These are phyloP conservation scores for Themeda triandra DNA, from an alignment of 176 grass and related monocot species.

Conservation along the genomic window DNA sequence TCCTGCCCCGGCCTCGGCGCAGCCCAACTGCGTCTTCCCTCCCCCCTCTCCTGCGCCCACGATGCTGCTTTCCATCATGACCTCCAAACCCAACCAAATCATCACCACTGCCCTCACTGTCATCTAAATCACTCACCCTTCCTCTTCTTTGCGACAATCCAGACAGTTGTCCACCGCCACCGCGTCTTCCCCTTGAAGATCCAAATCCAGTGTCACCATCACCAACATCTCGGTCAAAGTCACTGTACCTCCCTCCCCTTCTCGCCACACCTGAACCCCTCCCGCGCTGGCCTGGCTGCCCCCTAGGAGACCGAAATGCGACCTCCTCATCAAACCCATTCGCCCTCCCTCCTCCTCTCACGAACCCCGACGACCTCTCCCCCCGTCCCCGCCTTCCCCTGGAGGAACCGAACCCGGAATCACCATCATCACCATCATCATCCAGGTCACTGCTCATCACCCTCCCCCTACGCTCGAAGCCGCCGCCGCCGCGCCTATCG, in stretches of 20 bases:
- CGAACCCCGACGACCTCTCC: slow-evolving; percentile 22
- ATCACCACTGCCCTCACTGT: background rate
- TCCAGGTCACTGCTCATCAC: slow-evolving; percentile 21
- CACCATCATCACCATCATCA: slow-evolving; percentile 28
- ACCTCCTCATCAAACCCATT: slow-evolving; percentile 29
- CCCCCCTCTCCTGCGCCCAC: background rate
- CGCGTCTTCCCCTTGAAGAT: slow-evolving; percentile 35
- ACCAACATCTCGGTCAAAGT: slow-evolving; percentile 40
- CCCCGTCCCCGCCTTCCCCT: slow-evolving; percentile 41
- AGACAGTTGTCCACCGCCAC: slow-evolving; percentile 13
- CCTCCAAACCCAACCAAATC: slow-evolving; percentile 23
- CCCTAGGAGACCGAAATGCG: slow-evolving; percentile 33
- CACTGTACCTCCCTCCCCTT: slow-evolving; percentile 44
- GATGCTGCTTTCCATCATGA: background rate
- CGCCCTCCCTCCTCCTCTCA: slow-evolving; percentile 39
- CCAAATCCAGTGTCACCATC: slow-evolving; percentile 37
- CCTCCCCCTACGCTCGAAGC: slow-evolving; percentile 38
- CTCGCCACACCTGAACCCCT: background rate
- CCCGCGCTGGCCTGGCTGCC: slow-evolving; percentile 13
- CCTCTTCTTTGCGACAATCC: slow-evolving; percentile 35
- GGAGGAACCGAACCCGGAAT: slow-evolving; percentile 36
- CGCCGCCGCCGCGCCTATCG: slow-evolving; percentile 23
- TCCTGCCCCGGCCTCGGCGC: slow-evolving; percentile 4
- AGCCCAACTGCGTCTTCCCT: background rate
- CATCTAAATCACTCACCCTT: slow-evolving; percentile 35